Percentiles rank a stretch among this genome's conserved stretches.
Conservation (phyloP, 139 green algal genomes). For the Prasinococcaceae sp. region DNA sequence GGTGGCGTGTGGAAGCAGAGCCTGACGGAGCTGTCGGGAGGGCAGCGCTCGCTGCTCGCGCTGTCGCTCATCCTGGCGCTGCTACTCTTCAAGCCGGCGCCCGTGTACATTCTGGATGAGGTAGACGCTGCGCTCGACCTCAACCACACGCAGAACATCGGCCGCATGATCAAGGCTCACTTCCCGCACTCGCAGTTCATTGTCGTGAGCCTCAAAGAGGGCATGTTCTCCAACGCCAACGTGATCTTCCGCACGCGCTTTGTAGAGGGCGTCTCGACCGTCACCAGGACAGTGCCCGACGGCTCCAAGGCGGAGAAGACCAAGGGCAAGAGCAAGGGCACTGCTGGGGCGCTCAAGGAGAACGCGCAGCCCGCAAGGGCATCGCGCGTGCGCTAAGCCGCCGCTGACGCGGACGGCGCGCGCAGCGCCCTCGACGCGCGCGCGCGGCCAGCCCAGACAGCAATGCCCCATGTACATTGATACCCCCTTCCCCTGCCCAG, state of each 20-base stretch:
- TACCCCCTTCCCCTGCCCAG: too few relatives aligned
- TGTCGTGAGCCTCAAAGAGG: constrained; percentile 85
- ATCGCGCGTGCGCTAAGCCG: too few relatives aligned
- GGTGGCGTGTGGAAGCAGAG: constrained; percentile 93
- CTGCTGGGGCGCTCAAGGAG: too few relatives aligned
- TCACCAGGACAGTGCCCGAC: constrained; percentile 54
- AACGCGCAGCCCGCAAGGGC: too few relatives aligned
- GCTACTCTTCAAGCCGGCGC: constrained; percentile 94
- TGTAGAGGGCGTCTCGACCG: constrained; percentile 83
- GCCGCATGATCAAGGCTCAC: constrained; percentile 90
- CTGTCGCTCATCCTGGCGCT: constrained; percentile 92
- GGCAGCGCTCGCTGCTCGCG: constrained; percentile 86
- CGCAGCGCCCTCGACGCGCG: too few relatives aligned
- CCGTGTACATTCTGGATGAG: constrained; percentile 99
- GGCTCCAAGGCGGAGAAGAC: too few relatives aligned
- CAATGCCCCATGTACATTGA: too few relatives aligned
- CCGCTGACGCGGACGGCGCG: too few relatives aligned
- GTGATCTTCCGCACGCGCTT: constrained; percentile 98
- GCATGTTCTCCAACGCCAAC: constrained; percentile 99
- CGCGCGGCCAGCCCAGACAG: too few relatives aligned
- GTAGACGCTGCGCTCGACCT: constrained; percentile 93
- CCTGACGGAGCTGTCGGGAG: constrained; percentile 86
- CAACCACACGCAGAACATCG: constrained; percentile 97
- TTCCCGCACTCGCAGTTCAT: constrained; percentile 85
- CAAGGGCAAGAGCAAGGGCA: too few relatives aligned